These are phyloP conservation scores for Centella asiatica DNA, from an alignment of 129 eudicot species.

Conservation along the genomic window DNA sequence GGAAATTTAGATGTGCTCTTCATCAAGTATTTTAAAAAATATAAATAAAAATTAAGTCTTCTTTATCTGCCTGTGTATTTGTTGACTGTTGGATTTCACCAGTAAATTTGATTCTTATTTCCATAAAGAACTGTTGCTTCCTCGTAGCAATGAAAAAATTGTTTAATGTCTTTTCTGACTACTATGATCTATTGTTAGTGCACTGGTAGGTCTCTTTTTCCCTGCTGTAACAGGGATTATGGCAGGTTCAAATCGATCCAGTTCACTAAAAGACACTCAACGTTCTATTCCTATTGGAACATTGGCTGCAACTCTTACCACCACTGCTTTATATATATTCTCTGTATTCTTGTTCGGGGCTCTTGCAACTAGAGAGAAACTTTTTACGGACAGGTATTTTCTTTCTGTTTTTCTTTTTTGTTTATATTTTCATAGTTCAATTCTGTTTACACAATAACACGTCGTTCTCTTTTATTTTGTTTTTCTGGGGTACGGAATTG, in stretches of 20 bases:
- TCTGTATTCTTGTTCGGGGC: conserved; percentile 83
- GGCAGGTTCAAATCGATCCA: conserved; percentile 99
- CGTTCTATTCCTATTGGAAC: conserved; percentile 97
- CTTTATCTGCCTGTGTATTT: neutral
- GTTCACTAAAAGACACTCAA: conserved; percentile 92
- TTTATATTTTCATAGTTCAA: neutral
- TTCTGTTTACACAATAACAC: neutral
- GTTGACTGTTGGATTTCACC: neutral
- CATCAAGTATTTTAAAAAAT: neutral
- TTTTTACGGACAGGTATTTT: conserved; percentile 90
- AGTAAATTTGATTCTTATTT: neutral
- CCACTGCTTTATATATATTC: conserved; percentile 62
- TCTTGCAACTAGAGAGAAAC: conserved; percentile 85
- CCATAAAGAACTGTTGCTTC: neutral
- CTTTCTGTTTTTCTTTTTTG: no score
- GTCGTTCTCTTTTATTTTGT: conserved; percentile 3
- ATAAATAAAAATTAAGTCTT: no score
- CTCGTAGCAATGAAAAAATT: neutral
- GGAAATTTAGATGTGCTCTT: neutral
- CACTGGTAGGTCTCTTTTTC: conserved; percentile 94
- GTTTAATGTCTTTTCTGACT: conserved; percentile 15
- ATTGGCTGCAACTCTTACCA: conserved; percentile 73
- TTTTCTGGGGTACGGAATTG: neutral
- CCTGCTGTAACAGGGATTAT: conserved; percentile 99
- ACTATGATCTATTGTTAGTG: conserved; percentile 43